Evolutionary conservation across 257 asterid genomes (phyloP), one percentile per base, ranked within the genome.

Genomic region (Solanum gandarillasii): DNA sequence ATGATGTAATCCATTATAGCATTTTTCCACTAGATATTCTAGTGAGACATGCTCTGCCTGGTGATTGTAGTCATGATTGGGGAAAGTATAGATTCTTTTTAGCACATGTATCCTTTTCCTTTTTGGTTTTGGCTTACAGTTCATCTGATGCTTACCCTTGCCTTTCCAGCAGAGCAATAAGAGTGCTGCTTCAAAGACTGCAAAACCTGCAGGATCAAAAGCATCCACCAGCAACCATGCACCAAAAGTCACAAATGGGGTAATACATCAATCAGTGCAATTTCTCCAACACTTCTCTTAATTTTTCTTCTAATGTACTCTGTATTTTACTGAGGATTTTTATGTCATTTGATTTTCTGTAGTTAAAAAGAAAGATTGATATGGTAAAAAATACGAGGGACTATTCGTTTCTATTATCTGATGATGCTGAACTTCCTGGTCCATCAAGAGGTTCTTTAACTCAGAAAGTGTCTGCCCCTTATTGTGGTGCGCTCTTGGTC

Each of bases 331-430:
- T 27, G 70, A 81, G 41, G 18, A 62, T 9, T 46, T 29, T 81
- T 3, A 5, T 48, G 70, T 81, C 16, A 29, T 81, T 39, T 81
- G 41, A 18, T 48, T 81, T 87, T 41, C 21, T 89, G 93, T 95
- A 95, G 99, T 78, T 91, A 89, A 94, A 90, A 86, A 90, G 87
- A 71, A 97, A 95, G 84, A 96, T 91, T 0, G 97, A 97, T 91
- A 92, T 94, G 88, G 91, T 96, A 25, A 96, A 93, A 87, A 94
- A 91, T 87, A 92, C 98, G 18, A 93, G 99, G 90, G 99, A 97
- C 88, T 97, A 97, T 87, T 96, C 99, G 21, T 97, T 97, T 91
- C 91, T 97, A 72, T 84, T 93, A 88, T 94, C 98, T 70, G 98
- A 95, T 83, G 99, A 97, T 90, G 93, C 94, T 32, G 98, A 95